Evolutionary conservation across 2,329 filamentous ascomycete genomes (phyloP).

Genomic region (Tetracladium maxilliforme): DNA sequence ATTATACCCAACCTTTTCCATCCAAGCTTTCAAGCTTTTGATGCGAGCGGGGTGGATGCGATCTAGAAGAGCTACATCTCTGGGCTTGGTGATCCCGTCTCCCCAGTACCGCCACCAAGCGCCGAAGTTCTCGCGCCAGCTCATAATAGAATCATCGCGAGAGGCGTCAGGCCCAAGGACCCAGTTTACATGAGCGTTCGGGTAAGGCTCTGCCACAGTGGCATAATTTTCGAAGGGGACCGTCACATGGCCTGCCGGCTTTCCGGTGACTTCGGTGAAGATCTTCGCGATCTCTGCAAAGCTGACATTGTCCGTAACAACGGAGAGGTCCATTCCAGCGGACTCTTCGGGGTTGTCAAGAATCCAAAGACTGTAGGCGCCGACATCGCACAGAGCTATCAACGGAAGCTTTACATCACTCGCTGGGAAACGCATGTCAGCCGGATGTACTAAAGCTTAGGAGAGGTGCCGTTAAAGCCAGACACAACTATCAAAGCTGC

Average conservation of each 20-base stretch:
- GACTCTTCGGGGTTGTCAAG: slow-evolving; percentile 9
- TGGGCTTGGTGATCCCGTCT: slow-evolving; percentile 5
- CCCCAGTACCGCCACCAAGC: slow-evolving; percentile 7
- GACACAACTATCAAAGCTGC: too few relatives aligned
- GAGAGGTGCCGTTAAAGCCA: too few relatives aligned
- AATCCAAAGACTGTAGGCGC: slow-evolving; percentile 11
- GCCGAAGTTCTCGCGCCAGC: slow-evolving; percentile 4
- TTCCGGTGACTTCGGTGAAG: slow-evolving; percentile 7
- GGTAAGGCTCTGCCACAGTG: slow-evolving; percentile 4
- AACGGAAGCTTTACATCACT: slow-evolving; percentile 5
- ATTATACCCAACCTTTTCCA: slow-evolving; percentile 5
- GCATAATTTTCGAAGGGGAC: slow-evolving; percentile 7
- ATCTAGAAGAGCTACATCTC: slow-evolving; percentile 6
- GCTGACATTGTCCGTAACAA: slow-evolving; percentile 9
- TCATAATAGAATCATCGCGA: slow-evolving; percentile 7
- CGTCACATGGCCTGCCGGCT: slow-evolving; percentile 7
- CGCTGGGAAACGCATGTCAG: slow-evolving; percentile 5
- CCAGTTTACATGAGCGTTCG: slow-evolving; percentile 5
- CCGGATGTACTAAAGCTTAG: slow-evolving; percentile 2
- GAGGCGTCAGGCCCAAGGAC: slow-evolving; percentile 4
- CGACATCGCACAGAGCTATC: slow-evolving; percentile 11
- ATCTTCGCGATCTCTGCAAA: slow-evolving; percentile 6
- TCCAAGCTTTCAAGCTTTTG: slow-evolving; percentile 6
- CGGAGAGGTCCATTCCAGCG: slow-evolving; percentile 9
- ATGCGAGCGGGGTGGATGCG: slow-evolving; percentile 7